Base-by-base conservation (phyloP, 306 rosid species). In the Ceratonia siliqua region DNA sequence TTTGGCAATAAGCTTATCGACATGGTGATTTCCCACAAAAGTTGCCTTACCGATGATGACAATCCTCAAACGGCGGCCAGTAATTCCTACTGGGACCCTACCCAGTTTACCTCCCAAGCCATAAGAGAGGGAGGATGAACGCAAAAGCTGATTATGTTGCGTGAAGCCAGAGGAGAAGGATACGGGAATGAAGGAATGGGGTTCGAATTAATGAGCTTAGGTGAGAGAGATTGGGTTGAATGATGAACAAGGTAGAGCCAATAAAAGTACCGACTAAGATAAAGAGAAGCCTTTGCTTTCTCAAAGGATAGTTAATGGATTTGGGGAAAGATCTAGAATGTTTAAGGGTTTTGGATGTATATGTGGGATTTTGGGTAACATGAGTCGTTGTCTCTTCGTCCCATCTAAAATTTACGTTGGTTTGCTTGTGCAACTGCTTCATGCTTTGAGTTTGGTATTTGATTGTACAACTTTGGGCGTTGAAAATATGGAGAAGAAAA, bases 1-100 rank as follows among this genome's bases (percentile, higher is more conserved):
- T 52, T 93, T 76, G 1, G 36, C 82, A 18, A 90, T 82, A 27
- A 93, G 84, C 77, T 91, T 87, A 13, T 93, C 98, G 6, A 93
- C 98, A 3, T 91, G 83, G 38, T 91, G 98, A n/a, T 96, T 91
- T 15, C 98, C 97, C 0, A 93, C 92, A 70, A 91, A 93, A 0
- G 97, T 97, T 0, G 97, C 98, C 1, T 97, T 96, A 3, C 93
- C 96, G 41, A 97, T 93, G 15, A 93, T 92, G 9, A 91, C 97
- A 21, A 93, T 85, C 45, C 98, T 67, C 68, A 82, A 54, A 27
- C 98, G 63, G 30, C 90, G 65, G 10, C 79, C 72, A 0, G 75
- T 75, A 45, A 95, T 82, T 13, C 82, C 89, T 1, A 78, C 92
- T 2, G 98, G 99, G 14, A 90, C 70, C 11, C 98, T 77, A 0